Evolutionary conservation across 2,329 filamentous ascomycete species (phyloP).

Genomic region (Canariomyces notabilis): DNA sequence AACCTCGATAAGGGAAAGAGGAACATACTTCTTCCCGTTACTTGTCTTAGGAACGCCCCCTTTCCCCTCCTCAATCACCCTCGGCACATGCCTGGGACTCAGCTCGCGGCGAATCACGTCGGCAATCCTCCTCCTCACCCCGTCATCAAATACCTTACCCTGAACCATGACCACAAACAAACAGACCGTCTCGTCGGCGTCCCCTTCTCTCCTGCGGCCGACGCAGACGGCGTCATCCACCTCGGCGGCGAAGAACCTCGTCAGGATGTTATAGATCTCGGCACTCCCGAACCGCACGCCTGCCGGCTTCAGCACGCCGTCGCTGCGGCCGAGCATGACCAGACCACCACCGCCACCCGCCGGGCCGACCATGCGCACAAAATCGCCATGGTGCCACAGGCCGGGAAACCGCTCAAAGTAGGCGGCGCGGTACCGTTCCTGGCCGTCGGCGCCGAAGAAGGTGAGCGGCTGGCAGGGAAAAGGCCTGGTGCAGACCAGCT

Average conservation of each 20-base stretch:
- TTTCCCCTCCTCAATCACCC: slow-evolving; percentile 61
- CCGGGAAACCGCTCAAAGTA: slow-evolving; percentile 83
- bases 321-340: slow-evolving; percentile 85
- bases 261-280: slow-evolving; percentile 93
- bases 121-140: slow-evolving; percentile 61
- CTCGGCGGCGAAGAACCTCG: slow-evolving; percentile 72
- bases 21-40: slow-evolving; percentile 86
- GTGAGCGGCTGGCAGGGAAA: slow-evolving; percentile 89
- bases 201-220: slow-evolving; percentile 64
- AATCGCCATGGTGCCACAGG: slow-evolving; percentile 94
- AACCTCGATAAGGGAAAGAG: no score
- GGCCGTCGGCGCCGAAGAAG: slow-evolving; percentile 73
- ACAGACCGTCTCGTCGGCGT: slow-evolving; percentile 80
- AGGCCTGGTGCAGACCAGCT: slow-evolving; percentile 78
- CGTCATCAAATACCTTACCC: slow-evolving; percentile 51
- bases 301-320: slow-evolving; percentile 87
- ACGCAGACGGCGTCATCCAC: slow-evolving; percentile 86
- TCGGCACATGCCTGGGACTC: slow-evolving; percentile 85
- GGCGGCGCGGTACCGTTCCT: slow-evolving; percentile 70
- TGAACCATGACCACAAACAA: slow-evolving; percentile 77
- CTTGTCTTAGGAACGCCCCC: slow-evolving; percentile 83
- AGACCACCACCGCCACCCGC: slow-evolving; percentile 70
- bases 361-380: slow-evolving; percentile 63
- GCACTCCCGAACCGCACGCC: slow-evolving; percentile 90
- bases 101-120: slow-evolving; percentile 67